These are phyloP conservation scores for Talaromyces wortmannii DNA, from an alignment of 495 filamentous ascomycete species.

Conservation along the genomic window DNA sequence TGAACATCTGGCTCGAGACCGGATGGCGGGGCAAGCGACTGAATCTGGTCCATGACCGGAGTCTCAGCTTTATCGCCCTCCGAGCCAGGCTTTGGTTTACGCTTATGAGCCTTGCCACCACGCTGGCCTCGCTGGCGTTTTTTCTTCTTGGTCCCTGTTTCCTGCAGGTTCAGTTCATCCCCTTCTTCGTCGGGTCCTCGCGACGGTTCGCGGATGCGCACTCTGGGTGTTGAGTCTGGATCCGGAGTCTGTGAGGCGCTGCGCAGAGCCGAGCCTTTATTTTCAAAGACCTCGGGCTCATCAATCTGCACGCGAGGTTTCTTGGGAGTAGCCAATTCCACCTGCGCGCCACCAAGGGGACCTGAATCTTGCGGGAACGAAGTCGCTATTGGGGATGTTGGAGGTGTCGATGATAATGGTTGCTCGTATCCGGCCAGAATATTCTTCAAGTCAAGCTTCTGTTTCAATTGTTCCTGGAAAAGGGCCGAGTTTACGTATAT, in stretches of 20 bases:
- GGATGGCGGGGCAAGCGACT: constrained; percentile 28
- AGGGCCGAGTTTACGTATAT: constrained; percentile 44
- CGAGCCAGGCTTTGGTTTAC: constrained; percentile 42
- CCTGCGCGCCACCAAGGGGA: not conserved
- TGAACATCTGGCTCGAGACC: constrained; percentile 53
- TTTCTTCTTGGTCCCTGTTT: constrained; percentile 60
- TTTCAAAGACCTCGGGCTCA: constrained; percentile 5
- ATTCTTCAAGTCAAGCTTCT: constrained; percentile 47
- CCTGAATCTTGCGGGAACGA: not conserved
- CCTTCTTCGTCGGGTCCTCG: constrained; percentile 33
- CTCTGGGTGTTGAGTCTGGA: constrained; percentile 7
- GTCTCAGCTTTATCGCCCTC: constrained; percentile 32
- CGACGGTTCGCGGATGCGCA: constrained; percentile 39
- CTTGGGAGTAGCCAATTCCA: constrained; percentile 2
- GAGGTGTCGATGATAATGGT: constrained; percentile 29
- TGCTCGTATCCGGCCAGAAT: constrained; percentile 41
- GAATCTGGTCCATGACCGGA: constrained; percentile 31
- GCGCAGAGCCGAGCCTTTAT: constrained; percentile 8
- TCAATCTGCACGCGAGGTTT: constrained; percentile 2
- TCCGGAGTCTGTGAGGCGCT: not conserved
- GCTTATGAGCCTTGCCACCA: constrained; percentile 70
- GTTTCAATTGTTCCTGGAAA: constrained; percentile 40
- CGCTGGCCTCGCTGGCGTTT: constrained; percentile 75
- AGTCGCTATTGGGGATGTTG: not conserved
- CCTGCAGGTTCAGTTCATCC: constrained; percentile 24